A percentile compares a stretch with the other conserved stretches of the same genome.
Conservation (phyloP, 2,329 filamentous ascomycete species). For the Diaporthe eres region DNA sequence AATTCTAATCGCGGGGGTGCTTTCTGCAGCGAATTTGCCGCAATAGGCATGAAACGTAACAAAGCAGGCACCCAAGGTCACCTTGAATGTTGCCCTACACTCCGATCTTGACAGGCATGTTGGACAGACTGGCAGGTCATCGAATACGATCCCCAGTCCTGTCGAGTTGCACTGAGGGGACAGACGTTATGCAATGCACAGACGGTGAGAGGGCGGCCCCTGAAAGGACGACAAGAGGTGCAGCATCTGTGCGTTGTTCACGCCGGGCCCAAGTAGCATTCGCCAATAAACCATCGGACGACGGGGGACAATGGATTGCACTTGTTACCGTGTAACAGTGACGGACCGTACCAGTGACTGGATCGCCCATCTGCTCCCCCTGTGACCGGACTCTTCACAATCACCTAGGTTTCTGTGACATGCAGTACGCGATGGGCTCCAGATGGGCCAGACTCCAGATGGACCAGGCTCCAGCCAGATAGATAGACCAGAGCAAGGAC, state of each 20-base stretch:
- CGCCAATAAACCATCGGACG: not conserved
- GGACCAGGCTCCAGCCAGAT: not conserved
- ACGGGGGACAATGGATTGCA: not conserved
- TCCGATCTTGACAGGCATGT: slow-evolving; percentile 6
- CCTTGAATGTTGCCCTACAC: not conserved
- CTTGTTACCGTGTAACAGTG: slow-evolving; percentile 1
- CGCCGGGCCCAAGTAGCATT: slow-evolving; percentile 1
- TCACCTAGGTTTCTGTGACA: not conserved
- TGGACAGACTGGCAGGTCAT: not conserved
- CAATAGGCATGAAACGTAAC: not conserved
- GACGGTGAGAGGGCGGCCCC: slow-evolving; percentile 12
- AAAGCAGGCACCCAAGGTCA: not conserved
- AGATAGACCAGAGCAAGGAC: not conserved
- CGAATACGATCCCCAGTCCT: not conserved
- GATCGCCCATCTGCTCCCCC: not conserved
- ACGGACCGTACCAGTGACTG: not conserved
- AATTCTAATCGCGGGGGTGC: not conserved
- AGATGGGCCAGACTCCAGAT: not conserved
- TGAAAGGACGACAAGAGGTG: not conserved
- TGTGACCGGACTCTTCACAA: not conserved
- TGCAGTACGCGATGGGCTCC: not conserved
- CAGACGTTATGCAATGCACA: slow-evolving; percentile 7
- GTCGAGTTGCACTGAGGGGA: not conserved
- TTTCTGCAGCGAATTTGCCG: not conserved
- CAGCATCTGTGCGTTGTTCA: slow-evolving; percentile 30